Conservation (phyloP, 2,329 filamentous ascomycete species). For the Dothistroma pini region DNA sequence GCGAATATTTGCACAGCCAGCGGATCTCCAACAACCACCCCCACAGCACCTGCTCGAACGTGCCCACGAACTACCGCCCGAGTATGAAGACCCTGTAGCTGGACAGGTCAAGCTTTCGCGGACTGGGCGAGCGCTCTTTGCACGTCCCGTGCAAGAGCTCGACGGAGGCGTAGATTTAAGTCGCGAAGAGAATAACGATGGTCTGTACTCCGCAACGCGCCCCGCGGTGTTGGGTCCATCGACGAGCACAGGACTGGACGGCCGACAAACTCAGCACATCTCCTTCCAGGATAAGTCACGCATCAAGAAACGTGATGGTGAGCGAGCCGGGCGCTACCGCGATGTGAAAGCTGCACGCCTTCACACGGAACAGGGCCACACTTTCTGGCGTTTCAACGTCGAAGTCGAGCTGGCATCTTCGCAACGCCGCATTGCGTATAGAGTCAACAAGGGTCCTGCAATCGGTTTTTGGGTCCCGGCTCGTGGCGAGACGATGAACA, state of each 20-base stretch:
- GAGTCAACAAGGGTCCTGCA: constrained; percentile 86
- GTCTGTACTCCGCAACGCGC: constrained; percentile 65
- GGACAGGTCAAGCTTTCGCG: constrained; percentile 82
- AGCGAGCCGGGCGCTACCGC: constrained; percentile 74
- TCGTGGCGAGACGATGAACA: constrained; percentile 83
- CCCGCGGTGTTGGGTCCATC: constrained; percentile 33
- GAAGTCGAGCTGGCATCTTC: constrained; percentile 77
- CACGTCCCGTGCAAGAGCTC: constrained; percentile 82
- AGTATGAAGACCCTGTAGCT: constrained; percentile 85
- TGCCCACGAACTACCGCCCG: constrained; percentile 61
- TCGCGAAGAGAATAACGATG: constrained; percentile 71
- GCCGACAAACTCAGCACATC: constrained; percentile 30
- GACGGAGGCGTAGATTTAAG: constrained; percentile 77
- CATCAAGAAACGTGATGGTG: constrained; percentile 64
- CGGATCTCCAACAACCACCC: constrained; percentile 75
- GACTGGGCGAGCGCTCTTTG: constrained; percentile 80
- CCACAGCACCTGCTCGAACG: constrained; percentile 63
- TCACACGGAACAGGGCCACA: constrained; percentile 79
- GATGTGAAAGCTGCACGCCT: constrained; percentile 79
- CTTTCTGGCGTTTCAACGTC: constrained; percentile 96
- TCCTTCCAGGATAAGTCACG: constrained; percentile 44
- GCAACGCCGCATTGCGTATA: constrained; percentile 87
- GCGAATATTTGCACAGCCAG: constrained; percentile 80
- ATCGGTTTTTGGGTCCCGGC: constrained; percentile 94
- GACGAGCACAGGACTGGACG: constrained; percentile 22